Base-by-base conservation (phyloP, 352 stramenopile species). In the Pythium phragmitis region DNA sequence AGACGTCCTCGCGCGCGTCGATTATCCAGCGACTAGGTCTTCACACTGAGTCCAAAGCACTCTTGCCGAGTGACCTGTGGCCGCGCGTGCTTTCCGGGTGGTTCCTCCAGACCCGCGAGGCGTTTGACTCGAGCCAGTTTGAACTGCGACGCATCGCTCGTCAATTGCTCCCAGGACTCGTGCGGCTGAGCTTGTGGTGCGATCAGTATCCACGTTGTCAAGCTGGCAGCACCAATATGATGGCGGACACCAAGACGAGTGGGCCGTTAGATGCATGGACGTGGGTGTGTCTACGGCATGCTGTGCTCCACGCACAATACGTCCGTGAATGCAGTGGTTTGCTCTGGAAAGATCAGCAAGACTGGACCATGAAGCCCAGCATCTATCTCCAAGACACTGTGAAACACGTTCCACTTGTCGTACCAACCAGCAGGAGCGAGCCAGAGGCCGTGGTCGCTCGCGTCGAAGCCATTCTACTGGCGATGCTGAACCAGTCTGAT, bases 111-210 rank as follows among this genome's bases (percentile, higher is more conserved):
- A 80, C 70, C 1, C 71, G 72, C 41, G 51, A 57, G 12, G 77
- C 69, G 0, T 88, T 90, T 33, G 45, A 67, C 3, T 89, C 80
- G 0, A 70, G 67, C 5, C 83, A 90, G 54, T 92, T 88, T 64
- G 77, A 92, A 49, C 74, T 92, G 30, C 76, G 76, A 9, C 70
- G 84, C 16, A 90, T 92, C 41, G 79, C 79, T 14, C 69, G 67
- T 1, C 84, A 92, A 49, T 54, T 83, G 26, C 69, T 91, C 7
- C 80, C 81, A 7, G 73, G 78, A 0, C 59, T 92, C 2, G 67
- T 89, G 57, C 68, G 78, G 2, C 47, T 92, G n/a, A 53, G 63
- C 11, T 41, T 87, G 7, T 91, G 84, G 84, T 74, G 75, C 7
- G 62, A 73, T 0, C 57, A 85, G 7, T 21, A n/a, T 77, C 8